Percentiles rank a stretch among this genome's conserved stretches.
Evolutionary conservation across 1,284 basidiomycete species (phyloP).

Genomic region (Ceratorhiza oryzae-sativae): DNA sequence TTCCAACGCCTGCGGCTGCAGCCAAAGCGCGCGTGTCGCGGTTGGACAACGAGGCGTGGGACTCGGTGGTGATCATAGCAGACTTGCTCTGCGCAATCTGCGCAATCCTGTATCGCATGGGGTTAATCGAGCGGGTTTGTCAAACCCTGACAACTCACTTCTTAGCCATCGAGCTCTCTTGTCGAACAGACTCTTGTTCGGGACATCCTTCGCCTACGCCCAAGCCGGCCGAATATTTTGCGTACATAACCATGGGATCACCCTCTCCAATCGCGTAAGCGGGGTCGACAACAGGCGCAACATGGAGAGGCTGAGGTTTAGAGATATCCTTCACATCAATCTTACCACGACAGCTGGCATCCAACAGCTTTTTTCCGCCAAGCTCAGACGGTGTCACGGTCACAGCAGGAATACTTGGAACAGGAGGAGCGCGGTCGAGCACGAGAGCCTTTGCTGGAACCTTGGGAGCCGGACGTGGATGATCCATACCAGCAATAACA

Average conservation of each 20-base stretch:
- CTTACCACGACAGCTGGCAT: slow-evolving; percentile 23
- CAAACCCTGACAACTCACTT: slow-evolving; percentile 12
- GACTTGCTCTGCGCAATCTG: slow-evolving; percentile 21
- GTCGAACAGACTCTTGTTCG: slow-evolving; percentile 13
- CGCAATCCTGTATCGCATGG: slow-evolving; percentile 15
- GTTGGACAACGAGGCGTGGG: slow-evolving; percentile 26
- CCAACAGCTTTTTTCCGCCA: slow-evolving; percentile 20
- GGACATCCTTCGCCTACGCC: slow-evolving; percentile 27
- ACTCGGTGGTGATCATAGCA: background rate
- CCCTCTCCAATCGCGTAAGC: background rate
- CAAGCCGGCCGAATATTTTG: slow-evolving; percentile 35
- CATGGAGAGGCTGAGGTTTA: slow-evolving; percentile 11
- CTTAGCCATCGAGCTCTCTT: slow-evolving; percentile 29
- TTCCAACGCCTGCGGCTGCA: slow-evolving; percentile 30
- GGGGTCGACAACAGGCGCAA: background rate
- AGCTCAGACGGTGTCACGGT: background rate
- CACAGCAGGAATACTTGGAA: slow-evolving; percentile 21
- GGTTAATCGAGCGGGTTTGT: background rate
- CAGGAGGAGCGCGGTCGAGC: background rate
- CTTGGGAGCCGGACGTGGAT: slow-evolving; percentile 34
- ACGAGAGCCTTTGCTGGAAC: slow-evolving; percentile 11
- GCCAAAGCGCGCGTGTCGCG: slow-evolving; percentile 35
- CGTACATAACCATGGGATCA: slow-evolving; percentile 35
- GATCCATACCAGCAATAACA: background rate
- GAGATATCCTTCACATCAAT: slow-evolving; percentile 35